Evolutionary conservation across 2,329 filamentous ascomycete genomes (phyloP).

Genomic region (Fusarium sp.): DNA sequence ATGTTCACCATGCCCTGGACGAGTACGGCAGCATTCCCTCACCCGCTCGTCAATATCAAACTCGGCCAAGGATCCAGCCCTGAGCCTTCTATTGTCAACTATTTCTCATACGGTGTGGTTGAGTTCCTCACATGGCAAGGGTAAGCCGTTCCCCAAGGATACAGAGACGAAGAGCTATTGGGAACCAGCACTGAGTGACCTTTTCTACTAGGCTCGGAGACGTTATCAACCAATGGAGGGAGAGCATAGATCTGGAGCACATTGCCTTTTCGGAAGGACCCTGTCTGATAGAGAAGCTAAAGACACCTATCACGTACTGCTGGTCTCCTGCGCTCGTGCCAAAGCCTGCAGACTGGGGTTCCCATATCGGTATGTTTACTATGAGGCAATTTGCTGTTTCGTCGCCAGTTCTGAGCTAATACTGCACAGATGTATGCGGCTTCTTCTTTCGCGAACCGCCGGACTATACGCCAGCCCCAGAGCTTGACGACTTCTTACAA

Average conservation of each 20-base stretch:
- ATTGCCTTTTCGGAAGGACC: conserved; percentile 65
- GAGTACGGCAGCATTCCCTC: conserved; percentile 77
- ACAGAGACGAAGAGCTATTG: too few relatives aligned
- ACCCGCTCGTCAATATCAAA: conserved; percentile 78
- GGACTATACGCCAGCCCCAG: conserved; percentile 64
- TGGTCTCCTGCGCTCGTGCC: conserved; percentile 77
- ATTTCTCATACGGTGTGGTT: conserved; percentile 76
- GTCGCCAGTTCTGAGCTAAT: neutral
- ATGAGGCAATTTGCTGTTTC: neutral
- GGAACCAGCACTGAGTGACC: neutral
- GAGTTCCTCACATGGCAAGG: conserved; percentile 86
- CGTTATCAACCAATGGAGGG: conserved; percentile 19
- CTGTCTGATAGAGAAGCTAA: conserved; percentile 73
- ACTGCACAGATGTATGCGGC: conserved; percentile 61
- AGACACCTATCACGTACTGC: conserved; percentile 81
- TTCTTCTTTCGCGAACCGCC: conserved; percentile 72
- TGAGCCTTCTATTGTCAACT: conserved; percentile 72
- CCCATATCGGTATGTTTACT: conserved; percentile 57
- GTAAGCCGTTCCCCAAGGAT: neutral
- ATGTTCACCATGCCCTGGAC: conserved; percentile 71
- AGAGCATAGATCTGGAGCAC: neutral
- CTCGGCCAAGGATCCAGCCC: conserved; percentile 50
- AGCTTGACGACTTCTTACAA: conserved; percentile 66
- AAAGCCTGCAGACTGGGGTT: conserved; percentile 73
- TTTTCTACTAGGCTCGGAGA: conserved; percentile 12